phyloP scores from a whole-genome alignment of 352 stramenopile species.

The Pythium sp. region DNA sequence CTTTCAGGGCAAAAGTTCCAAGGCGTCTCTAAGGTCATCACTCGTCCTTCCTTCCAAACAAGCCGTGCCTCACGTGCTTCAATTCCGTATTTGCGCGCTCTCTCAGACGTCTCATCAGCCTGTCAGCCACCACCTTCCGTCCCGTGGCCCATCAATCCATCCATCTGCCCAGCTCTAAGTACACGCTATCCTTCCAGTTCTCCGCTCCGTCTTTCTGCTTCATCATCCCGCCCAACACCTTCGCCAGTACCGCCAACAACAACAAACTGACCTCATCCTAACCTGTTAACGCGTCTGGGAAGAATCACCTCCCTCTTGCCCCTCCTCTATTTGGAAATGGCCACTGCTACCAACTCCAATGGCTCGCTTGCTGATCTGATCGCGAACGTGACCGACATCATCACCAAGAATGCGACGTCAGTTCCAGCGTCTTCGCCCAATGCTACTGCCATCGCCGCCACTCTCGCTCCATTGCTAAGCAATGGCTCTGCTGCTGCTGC shows the following conservation, averaged over 20 bases:
- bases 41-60: background rate
- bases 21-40: background rate
- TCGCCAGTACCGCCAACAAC: background rate
- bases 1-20: background rate
- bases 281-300: constrained; percentile 4
- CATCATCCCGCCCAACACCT: background rate
- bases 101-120: background rate
- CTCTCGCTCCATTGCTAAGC: constrained; percentile 4
- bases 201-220: background rate
- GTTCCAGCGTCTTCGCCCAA: background rate
- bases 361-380: background rate
- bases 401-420: constrained; percentile 5
- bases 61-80: background rate
- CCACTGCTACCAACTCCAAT: background rate
- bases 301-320: background rate
- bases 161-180: background rate
- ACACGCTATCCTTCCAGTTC: background rate
- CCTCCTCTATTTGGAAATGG: background rate
- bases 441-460: background rate
- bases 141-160: background rate
- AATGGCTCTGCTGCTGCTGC: background rate
- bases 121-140: background rate
- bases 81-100: constrained; percentile 6
- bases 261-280: background rate
- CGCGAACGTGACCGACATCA: background rate